phyloP scores from a whole-genome alignment of 208 protist genomes.

The Wallacemonas sp. region DNA sequence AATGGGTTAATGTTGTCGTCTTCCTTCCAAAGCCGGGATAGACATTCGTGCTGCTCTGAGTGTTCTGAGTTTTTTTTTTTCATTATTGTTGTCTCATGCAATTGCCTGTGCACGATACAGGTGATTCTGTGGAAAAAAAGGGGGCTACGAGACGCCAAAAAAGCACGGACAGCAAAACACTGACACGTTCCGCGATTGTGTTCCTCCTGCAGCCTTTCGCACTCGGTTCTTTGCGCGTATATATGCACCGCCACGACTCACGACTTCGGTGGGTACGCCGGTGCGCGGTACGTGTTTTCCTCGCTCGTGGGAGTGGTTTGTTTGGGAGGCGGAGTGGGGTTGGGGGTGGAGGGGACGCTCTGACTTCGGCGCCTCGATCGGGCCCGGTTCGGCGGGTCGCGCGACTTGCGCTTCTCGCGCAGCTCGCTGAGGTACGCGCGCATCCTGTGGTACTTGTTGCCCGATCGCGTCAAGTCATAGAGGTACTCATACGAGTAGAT shows the following conservation, averaged over 20 bases:
- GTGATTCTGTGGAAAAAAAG: no score
- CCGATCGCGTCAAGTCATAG: slow-evolving; percentile 50
- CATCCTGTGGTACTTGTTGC: slow-evolving; percentile 74
- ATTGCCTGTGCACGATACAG: no score
- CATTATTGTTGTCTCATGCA: no score
- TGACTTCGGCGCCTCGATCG: slow-evolving; percentile 23
- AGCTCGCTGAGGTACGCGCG: slow-evolving; percentile 75
- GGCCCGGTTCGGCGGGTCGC: slow-evolving; percentile 65
- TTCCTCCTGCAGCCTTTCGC: no score
- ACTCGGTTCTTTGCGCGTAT: no score
- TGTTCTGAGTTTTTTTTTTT: no score
- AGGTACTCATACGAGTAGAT: slow-evolving; percentile 89
- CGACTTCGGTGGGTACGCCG: neutral
- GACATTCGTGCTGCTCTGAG: no score
- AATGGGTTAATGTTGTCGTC: no score
- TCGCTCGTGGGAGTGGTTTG: neutral
- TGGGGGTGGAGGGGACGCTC: neutral
- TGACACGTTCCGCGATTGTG: no score
- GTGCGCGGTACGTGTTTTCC: neutral
- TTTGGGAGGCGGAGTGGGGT: neutral
- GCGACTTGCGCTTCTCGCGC: slow-evolving; percentile 45
- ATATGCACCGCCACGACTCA: neutral
- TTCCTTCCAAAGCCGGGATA: no score
- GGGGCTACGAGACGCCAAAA: no score
- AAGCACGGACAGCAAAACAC: no score